Evolutionary conservation across 768 basidiomycete species (phyloP).

Genomic region (Gelatoporia subvermispora): DNA sequence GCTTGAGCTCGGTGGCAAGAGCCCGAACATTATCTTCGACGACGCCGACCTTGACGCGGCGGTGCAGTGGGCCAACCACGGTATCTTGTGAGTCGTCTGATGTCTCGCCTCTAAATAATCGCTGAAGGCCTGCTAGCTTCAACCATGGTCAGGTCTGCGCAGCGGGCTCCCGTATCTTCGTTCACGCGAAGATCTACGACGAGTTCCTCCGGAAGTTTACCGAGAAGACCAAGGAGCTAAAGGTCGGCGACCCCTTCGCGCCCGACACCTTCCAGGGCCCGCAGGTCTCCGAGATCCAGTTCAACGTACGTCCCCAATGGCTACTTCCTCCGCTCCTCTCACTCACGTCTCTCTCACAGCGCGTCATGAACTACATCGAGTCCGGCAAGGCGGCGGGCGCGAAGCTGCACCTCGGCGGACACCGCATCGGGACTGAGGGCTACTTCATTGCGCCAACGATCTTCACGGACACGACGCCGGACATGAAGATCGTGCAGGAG

Average conservation of each 20-base stretch:
- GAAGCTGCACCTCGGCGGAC: constrained; percentile 58
- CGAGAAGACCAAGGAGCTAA: constrained; percentile 27
- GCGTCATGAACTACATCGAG: constrained; percentile 74
- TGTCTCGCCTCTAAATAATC: background rate
- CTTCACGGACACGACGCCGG: constrained; percentile 58
- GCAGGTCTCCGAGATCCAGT: constrained; percentile 41
- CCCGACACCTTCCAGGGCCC: constrained; percentile 41
- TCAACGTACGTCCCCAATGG: constrained; percentile 30
- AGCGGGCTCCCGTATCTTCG: constrained; percentile 53
- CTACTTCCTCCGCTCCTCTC: background rate
- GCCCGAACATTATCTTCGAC: constrained; percentile 66
- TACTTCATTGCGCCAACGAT: constrained; percentile 76
- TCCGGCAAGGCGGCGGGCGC: constrained; percentile 72
- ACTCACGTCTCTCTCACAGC: constrained; percentile 33
- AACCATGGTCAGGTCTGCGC: constrained; percentile 38
- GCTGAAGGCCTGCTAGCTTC: background rate
- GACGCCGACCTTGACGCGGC: constrained; percentile 71
- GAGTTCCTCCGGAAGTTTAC: constrained; percentile 44
- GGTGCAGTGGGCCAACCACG: constrained; percentile 64
- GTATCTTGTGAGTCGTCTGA: constrained; percentile 56
- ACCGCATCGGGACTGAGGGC: constrained; percentile 51
- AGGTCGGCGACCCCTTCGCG: constrained; percentile 43
- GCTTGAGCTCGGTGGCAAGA: constrained; percentile 79
- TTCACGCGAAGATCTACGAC: constrained; percentile 56
- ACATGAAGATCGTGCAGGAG: constrained; percentile 72